Conservation (phyloP, 163 green algal species). For the Coccomyxa subellipsoidea region DNA sequence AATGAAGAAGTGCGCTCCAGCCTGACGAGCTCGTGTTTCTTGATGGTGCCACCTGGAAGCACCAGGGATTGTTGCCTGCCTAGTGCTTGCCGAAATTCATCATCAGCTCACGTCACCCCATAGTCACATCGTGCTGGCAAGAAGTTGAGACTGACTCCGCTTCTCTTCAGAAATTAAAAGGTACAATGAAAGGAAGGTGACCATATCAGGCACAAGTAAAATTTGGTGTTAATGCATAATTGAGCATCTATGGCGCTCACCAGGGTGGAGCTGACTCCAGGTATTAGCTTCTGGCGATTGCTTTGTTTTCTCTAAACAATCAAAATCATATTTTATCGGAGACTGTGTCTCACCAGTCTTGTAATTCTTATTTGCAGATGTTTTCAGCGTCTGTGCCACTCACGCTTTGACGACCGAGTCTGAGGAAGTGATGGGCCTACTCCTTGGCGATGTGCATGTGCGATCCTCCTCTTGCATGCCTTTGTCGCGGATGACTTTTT, state of each 20-base stretch:
- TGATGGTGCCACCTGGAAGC: neutral
- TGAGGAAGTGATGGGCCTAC: constrained; percentile 86
- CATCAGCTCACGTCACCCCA: too few species aligned
- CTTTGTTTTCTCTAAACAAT: neutral
- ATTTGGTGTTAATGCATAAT: neutral
- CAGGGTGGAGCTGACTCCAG: neutral
- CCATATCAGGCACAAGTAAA: too few species aligned
- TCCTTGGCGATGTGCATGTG: constrained; percentile 67
- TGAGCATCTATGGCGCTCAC: neutral
- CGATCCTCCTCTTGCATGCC: too few species aligned
- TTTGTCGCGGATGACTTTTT: too few species aligned
- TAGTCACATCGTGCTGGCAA: too few species aligned
- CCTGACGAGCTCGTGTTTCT: neutral
- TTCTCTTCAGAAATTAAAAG: too few species aligned
- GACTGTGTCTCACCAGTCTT: neutral
- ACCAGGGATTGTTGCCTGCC: too few species aligned
- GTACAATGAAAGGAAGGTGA: too few species aligned
- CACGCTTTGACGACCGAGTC: constrained; percentile 77
- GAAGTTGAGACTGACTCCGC: too few species aligned
- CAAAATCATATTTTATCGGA: neutral
- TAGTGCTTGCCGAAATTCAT: too few species aligned
- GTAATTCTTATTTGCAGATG: constrained; percentile 71
- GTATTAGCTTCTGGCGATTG: neutral
- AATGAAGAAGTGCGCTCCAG: neutral
- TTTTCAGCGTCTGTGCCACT: constrained; percentile 59